Evolutionary conservation across 805 yeast species (phyloP), one percentile per base, ranked within the genome.

Genomic region (Suhomyces emberorum): DNA sequence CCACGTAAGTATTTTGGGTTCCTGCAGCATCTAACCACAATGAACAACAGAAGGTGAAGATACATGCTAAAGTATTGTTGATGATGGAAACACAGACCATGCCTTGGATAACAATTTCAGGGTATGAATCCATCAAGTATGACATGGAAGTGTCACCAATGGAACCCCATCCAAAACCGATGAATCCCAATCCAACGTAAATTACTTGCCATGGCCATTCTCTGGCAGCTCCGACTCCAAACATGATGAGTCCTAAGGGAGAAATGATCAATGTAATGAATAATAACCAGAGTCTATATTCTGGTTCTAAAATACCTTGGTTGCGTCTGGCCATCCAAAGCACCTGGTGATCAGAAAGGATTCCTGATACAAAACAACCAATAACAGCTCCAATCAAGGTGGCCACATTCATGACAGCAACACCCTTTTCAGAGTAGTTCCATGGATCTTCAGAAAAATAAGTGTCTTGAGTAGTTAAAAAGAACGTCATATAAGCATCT

Each of bases 331-430:
- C 68, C 52, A 61, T 46, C 64, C 65, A 63, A 34, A 61, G 49
- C 14, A 55, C 55, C 34, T 61, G 61, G 46, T 52, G 50, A 44
- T 63, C 69, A 20, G 63, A 54, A 15, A 61, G 19, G 1, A 52
- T 47, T 30, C 69, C 70, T 15, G 69, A 45, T 60, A 48, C 54
- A 52, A 61, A 42, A 48, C 70, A 64, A 3, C 70, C 70, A 28
- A 63, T 54, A 6, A 62, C 47, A 3, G 69, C 69, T 4, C 70
- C 70, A 28, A 65, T 63, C 29, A 64, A 52, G 25, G 63, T 57
- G 7, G 70, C 67, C 18, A 65, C 52, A 42, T 65, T 64, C 69
- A 65, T 63, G 26, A 65, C 41, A 6, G 67, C 69, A 8, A 64
- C 66, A 9, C 62, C 63, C 5, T 57, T 55, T 45, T 61, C 44